Conservation (phyloP, 1,139 yeast genomes). For the Blastobotrys raffinosifermentans region DNA sequence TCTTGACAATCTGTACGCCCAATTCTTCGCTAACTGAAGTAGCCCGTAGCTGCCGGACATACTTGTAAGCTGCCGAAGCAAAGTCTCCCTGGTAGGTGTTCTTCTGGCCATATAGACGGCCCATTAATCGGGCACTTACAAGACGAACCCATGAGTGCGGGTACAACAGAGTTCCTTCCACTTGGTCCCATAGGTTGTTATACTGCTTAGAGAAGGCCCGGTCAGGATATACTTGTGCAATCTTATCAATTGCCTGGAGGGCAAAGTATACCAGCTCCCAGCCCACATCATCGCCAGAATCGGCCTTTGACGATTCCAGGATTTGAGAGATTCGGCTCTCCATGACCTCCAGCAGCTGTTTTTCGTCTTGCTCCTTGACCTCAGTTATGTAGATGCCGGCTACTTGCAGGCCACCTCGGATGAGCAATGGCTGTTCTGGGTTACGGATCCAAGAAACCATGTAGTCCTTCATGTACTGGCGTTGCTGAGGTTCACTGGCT, state of each 20-base stretch:
- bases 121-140: conserved; percentile 57
- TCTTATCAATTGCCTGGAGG: conserved; percentile 45
- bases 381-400: conserved; percentile 58
- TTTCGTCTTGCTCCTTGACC: conserved; percentile 26
- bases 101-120: conserved; percentile 40
- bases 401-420: conserved; percentile 72
- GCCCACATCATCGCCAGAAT: conserved; percentile 25
- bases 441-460: conserved; percentile 65
- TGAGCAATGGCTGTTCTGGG: conserved; percentile 46
- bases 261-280: conserved; percentile 80
- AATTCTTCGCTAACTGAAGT: conserved; percentile 63
- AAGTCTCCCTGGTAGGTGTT: conserved; percentile 31
- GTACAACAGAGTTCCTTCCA: conserved; percentile 56
- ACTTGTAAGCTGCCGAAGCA: conserved; percentile 61
- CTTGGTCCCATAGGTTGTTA: conserved; percentile 45
- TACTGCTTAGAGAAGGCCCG: conserved; percentile 30
- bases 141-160: conserved; percentile 94
- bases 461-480: conserved; percentile 51
- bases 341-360: conserved; percentile 18
- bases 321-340: conserved; percentile 19
- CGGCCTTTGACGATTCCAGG: conserved; percentile 19
- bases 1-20: conserved; percentile 62
- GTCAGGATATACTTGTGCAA: conserved; percentile 26
- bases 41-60: conserved; percentile 75
- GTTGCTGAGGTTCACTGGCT: conserved; percentile 30